phyloP scores from a whole-genome alignment of 495 filamentous ascomycete species.

The Aspergillus hancockii region DNA sequence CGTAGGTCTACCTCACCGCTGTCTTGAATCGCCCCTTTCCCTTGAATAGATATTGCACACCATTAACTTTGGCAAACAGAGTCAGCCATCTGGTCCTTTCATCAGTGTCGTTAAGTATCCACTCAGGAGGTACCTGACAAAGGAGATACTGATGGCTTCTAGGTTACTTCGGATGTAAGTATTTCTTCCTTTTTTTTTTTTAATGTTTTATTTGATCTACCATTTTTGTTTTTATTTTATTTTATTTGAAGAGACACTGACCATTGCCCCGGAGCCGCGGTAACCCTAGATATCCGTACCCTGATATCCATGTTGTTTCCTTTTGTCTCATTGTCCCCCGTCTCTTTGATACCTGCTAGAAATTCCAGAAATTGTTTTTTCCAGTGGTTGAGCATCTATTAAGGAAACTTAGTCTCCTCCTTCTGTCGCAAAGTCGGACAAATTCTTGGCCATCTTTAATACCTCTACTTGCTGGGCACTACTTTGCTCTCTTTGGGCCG shows the following conservation, averaged over 20 bases:
- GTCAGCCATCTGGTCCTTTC: constrained; percentile 12
- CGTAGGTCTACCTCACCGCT: constrained; percentile 24
- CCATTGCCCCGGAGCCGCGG: constrained; percentile 12
- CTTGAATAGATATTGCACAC: constrained; percentile 22
- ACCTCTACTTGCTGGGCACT: constrained; percentile 4
- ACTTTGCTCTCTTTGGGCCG: constrained; percentile 1
- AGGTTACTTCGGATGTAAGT: constrained; percentile 6
- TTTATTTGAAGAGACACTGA: constrained; percentile 11
- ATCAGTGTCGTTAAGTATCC: constrained; percentile 23
- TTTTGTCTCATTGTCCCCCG: constrained; percentile 16
- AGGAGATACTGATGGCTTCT: constrained; percentile 5
- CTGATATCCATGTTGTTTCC: constrained; percentile 11
- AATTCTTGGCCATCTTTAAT: constrained; percentile 4
- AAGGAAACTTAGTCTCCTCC: constrained; percentile 8
- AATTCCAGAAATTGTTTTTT: constrained; percentile 22
- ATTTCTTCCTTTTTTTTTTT: constrained; percentile 7
- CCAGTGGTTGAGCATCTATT: constrained; percentile 19
- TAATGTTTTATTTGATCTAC: constrained; percentile 10
- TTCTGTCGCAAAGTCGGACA: constrained; percentile 12
- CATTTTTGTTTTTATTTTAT: constrained; percentile 6
- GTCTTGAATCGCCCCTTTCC: constrained; percentile 13
- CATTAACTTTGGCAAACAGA: constrained; percentile 25
- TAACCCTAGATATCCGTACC: constrained; percentile 11
- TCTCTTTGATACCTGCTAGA: constrained; percentile 11
- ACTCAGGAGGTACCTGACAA: constrained; percentile 12